These are phyloP conservation scores for Rickenella mellea DNA, from an alignment of 768 basidiomycete genomes.

Conservation along the genomic window DNA sequence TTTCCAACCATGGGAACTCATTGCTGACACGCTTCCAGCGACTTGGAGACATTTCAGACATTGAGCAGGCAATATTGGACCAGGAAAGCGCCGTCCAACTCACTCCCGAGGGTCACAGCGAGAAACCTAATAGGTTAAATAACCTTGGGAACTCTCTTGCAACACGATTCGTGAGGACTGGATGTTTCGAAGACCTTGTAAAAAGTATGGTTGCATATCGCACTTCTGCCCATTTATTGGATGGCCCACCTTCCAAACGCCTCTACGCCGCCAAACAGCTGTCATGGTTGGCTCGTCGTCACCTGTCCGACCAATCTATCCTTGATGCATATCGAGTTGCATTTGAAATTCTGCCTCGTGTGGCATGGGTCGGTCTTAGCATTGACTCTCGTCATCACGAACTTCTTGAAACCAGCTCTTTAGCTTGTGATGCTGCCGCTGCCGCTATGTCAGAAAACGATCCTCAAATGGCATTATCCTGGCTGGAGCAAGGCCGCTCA, in stretches of 20 bases:
- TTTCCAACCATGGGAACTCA: neutral
- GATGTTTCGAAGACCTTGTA: constrained; percentile 3
- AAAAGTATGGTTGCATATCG: neutral
- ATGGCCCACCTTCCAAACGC: too few species aligned
- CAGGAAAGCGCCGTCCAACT: neutral
- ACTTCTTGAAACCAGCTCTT: neutral
- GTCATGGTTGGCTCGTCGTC: too few species aligned
- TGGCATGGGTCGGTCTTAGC: neutral
- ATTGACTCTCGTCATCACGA: constrained; percentile 1
- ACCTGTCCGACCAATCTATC: too few species aligned
- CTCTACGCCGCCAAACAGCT: too few species aligned
- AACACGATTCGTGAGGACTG: constrained; percentile 1
- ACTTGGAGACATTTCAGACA: neutral
- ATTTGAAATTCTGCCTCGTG: constrained; percentile 1
- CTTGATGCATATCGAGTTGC: neutral
- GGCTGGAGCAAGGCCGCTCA: constrained; percentile 9
- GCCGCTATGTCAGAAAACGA: neutral
- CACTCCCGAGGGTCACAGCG: neutral
- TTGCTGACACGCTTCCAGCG: neutral
- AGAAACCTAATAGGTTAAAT: neutral
- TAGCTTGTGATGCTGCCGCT: neutral
- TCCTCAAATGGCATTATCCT: constrained; percentile 11
- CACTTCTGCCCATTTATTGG: neutral
- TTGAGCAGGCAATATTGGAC: constrained; percentile 1
- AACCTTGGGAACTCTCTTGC: constrained; percentile 2